A percentile compares a stretch with the other conserved stretches of the same genome.
Evolutionary conservation across 2,329 filamentous ascomycete genomes (phyloP).

Genomic region (Colletotrichum gigasporum): DNA sequence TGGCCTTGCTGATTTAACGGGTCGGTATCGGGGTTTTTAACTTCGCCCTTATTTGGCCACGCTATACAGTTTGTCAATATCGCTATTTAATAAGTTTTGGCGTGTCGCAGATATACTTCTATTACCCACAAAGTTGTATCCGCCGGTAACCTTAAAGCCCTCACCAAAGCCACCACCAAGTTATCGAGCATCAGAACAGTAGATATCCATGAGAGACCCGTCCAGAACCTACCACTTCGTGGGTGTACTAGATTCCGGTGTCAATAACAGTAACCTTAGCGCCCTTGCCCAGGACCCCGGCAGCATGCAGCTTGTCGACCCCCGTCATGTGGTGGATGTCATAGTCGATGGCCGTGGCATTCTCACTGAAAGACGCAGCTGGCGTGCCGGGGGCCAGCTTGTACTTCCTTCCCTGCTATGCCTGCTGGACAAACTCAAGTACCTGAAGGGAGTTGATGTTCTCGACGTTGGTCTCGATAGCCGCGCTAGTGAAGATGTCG

Average conservation of each 20-base stretch:
- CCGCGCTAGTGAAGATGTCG: conserved; percentile 40
- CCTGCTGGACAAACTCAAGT: conserved; percentile 13
- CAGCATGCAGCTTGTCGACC: conserved; percentile 47
- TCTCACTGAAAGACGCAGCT: conserved; percentile 3
- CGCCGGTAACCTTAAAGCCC: conserved; percentile 7
- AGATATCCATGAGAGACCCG: not conserved
- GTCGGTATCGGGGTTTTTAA: conserved; percentile 43
- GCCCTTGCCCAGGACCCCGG: conserved; percentile 38
- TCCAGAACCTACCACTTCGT: not conserved
- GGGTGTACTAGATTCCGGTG: conserved; percentile 6
- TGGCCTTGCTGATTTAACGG: conserved; percentile 46
- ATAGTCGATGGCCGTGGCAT: conserved; percentile 38
- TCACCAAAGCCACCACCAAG: conserved; percentile 8
- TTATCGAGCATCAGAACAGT: not conserved
- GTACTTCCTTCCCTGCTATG: conserved; percentile 24
- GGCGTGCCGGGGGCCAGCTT: conserved; percentile 10
- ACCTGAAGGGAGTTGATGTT: conserved; percentile 32
- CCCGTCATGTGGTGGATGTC: conserved; percentile 48
- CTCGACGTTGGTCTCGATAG: conserved; percentile 26
- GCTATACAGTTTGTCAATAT: not conserved
- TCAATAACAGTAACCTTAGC: conserved; percentile 7
- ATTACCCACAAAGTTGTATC: conserved; percentile 7
- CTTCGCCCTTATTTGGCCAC: conserved; percentile 32
- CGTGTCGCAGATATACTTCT: conserved; percentile 30
- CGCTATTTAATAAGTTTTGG: conserved; percentile 32